These are phyloP conservation scores for Clarireedia sp. DNA, from an alignment of 2,329 filamentous ascomycete genomes.

Conservation along the genomic window DNA sequence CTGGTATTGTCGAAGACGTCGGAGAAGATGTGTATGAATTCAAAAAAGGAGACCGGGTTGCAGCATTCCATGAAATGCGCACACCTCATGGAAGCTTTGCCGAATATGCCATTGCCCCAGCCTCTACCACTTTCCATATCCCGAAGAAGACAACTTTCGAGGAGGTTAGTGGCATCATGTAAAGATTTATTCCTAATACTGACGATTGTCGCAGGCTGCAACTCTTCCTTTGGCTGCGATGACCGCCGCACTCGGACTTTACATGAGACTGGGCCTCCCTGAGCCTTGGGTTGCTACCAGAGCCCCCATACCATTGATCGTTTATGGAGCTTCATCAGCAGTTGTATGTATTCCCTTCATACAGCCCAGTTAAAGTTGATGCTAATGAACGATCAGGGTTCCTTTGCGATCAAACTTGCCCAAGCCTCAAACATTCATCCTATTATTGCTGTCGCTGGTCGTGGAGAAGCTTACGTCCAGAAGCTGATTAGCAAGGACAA, in stretches of 20 bases:
- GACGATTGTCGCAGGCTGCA: constrained; percentile 36
- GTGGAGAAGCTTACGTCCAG: constrained; percentile 39
- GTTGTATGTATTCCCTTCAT: constrained; percentile 18
- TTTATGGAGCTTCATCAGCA: constrained; percentile 25
- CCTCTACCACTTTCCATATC: constrained; percentile 44
- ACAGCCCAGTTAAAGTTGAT: neutral
- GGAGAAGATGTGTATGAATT: constrained; percentile 40
- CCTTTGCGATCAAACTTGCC: constrained; percentile 48
- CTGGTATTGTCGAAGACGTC: constrained; percentile 39
- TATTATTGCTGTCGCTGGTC: constrained; percentile 49
- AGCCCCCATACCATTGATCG: constrained; percentile 18
- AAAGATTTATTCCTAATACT: constrained; percentile 22
- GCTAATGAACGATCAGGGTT: constrained; percentile 31
- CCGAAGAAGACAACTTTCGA: constrained; percentile 26
- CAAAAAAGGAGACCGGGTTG: constrained; percentile 39
- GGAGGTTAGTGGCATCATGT: constrained; percentile 32
- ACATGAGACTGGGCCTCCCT: constrained; percentile 32
- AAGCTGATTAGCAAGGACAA: constrained; percentile 39
- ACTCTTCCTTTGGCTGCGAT: constrained; percentile 38
- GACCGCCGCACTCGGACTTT: constrained; percentile 36
- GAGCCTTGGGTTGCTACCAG: constrained; percentile 30
- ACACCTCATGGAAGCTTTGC: constrained; percentile 47
- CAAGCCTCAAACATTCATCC: constrained; percentile 45
- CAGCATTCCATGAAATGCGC: constrained; percentile 44
- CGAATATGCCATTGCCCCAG: constrained; percentile 51